These are phyloP conservation scores for Macrotyloma uniflorum DNA, from an alignment of 306 rosid species.

Conservation along the genomic window DNA sequence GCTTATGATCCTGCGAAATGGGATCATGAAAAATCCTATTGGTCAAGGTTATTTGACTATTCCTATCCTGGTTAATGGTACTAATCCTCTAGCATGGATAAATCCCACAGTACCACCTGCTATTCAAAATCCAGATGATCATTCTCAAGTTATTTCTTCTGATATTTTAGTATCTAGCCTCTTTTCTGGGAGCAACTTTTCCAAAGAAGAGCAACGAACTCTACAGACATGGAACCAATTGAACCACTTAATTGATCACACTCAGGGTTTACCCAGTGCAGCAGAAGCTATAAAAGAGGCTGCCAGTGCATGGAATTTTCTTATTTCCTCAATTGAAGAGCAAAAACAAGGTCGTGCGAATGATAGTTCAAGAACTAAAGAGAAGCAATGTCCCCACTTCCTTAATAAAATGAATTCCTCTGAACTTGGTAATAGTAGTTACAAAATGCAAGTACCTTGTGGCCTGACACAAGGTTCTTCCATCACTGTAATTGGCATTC, in stretches of 20 bases:
- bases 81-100: conserved; percentile 88
- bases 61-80: conserved; percentile 52
- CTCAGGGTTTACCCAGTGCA: conserved; percentile 87
- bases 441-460: conserved; percentile 80
- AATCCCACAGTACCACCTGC: conserved; percentile 62
- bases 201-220: conserved; percentile 67
- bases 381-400: conserved; percentile 95
- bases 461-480: conserved; percentile 99
- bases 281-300: conserved; percentile 96
- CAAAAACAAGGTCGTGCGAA: conserved; percentile 59
- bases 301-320: conserved; percentile 77
- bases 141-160: conserved; percentile 65
- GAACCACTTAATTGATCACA: conserved; percentile 69
- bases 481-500: conserved; percentile 79
- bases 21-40: conserved; percentile 62
- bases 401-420: conserved; percentile 75
- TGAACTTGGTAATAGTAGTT: conserved; percentile 57
- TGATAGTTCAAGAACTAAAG: conserved; percentile 71
- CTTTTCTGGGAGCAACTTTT: conserved; percentile 64
- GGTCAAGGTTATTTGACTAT: conserved; percentile 56
- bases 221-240: conserved; percentile 81
- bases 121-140: conserved; percentile 68
- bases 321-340: conserved; percentile 67
- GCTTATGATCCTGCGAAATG: conserved; percentile 79
- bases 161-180: conserved; percentile 64